Evolutionary conservation across 768 basidiomycete genomes (phyloP).

Genomic region (Leccinellum albellum): DNA sequence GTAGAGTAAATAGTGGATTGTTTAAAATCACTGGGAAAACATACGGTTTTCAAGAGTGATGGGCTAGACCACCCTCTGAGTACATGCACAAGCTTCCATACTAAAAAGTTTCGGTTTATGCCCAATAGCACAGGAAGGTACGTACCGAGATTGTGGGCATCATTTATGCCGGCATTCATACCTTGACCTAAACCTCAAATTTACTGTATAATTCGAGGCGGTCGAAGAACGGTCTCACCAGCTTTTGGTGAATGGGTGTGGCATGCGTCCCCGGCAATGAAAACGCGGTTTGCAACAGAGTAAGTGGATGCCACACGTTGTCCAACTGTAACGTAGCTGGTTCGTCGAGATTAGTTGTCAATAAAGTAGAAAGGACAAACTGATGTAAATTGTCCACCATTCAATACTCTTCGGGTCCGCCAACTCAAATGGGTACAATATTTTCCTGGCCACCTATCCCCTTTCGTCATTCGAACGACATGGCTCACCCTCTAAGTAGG

Average conservation of each 20-base stretch:
- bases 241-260: no score
- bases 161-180: conserved; percentile 72
- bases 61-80: not conserved
- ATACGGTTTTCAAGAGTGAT: not conserved
- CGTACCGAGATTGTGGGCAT: conserved; percentile 64
- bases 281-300: no score
- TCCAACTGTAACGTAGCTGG: not conserved
- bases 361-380: no score
- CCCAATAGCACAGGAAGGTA: conserved; percentile 5
- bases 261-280: no score
- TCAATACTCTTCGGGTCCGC: not conserved
- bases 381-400: not conserved
- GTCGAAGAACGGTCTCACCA: no score
- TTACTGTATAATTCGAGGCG: not conserved
- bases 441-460: not conserved
- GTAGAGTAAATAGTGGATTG: no score
- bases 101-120: conserved; percentile 47
- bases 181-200: conserved; percentile 49
- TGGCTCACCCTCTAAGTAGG: no score
- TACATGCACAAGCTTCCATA: conserved; percentile 45
- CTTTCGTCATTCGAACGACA: not conserved
- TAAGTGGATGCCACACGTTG: not conserved
- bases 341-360: no score
- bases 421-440: not conserved
- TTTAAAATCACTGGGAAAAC: no score